Conservation (phyloP, 352 stramenopile genomes). For the Globisporangium radiosum region DNA sequence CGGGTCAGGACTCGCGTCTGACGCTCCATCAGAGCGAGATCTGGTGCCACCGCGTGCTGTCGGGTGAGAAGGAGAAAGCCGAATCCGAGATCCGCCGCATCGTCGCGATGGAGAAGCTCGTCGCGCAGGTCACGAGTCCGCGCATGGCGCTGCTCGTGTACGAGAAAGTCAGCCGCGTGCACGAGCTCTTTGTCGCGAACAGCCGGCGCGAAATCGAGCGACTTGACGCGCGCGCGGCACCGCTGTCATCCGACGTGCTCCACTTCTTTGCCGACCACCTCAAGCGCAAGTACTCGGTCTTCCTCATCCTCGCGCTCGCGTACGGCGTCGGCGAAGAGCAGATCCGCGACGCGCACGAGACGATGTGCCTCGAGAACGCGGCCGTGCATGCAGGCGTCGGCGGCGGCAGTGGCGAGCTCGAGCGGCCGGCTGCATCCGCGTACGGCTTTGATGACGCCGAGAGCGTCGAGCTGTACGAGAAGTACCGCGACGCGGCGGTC, state of each 20-base stretch:
- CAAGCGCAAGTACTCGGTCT: constrained; percentile 85
- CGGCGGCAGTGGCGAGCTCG: constrained; percentile 51
- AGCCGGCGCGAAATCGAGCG: constrained; percentile 67
- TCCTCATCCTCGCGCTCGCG: constrained; percentile 73
- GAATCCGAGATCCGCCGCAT: constrained; percentile 79
- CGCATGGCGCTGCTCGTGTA: constrained; percentile 84
- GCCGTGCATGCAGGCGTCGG: constrained; percentile 67
- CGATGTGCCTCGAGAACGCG: constrained; percentile 77
- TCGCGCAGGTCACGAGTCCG: constrained; percentile 66
- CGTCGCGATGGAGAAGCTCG: constrained; percentile 81
- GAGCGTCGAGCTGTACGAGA: constrained; percentile 77
- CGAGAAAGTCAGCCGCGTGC: constrained; percentile 84
- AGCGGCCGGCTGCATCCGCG: constrained; percentile 28
- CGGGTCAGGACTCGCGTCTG: constrained; percentile 74
- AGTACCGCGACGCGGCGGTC: constrained; percentile 71
- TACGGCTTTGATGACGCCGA: constrained; percentile 77
- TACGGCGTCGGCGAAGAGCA: constrained; percentile 72
- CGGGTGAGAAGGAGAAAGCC: constrained; percentile 75
- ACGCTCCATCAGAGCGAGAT: constrained; percentile 82
- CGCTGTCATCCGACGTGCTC: constrained; percentile 52
- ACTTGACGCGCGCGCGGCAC: constrained; percentile 31
- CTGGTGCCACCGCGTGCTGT: constrained; percentile 78
- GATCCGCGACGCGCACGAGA: constrained; percentile 74
- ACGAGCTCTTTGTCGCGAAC: constrained; percentile 80
- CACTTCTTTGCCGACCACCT: constrained; percentile 83